Evolutionary conservation across 23 red algal species (phyloP).

Genomic region (Gracilariopsis chorda): DNA sequence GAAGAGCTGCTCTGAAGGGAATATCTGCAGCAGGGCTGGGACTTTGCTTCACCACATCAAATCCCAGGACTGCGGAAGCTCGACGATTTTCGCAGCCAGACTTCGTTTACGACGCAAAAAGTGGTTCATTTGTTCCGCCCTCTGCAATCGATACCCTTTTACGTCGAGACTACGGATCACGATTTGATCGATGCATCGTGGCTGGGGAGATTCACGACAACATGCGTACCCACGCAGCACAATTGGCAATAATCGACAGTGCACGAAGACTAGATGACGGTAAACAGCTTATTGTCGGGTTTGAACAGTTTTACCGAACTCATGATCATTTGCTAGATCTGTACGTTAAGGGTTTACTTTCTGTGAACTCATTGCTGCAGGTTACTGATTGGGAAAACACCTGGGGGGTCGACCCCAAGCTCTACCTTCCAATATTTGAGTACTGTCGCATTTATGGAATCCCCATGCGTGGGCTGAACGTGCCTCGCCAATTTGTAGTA

Average conservation of each 20-base stretch:
- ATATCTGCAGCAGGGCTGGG: background rate
- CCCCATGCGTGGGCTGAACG: slow-evolving; percentile 73
- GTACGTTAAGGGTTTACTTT: slow-evolving; percentile 66
- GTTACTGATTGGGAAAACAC: slow-evolving; percentile 66
- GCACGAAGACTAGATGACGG: slow-evolving; percentile 28
- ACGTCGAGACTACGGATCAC: slow-evolving; percentile 13
- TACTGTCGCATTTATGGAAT: slow-evolving; percentile 69
- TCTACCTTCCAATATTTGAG: slow-evolving; percentile 78
- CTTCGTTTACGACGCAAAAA: slow-evolving; percentile 35
- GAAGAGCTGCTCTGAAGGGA: background rate
- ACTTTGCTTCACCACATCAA: background rate
- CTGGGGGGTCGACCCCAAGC: slow-evolving; percentile 62
- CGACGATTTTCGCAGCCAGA: background rate
- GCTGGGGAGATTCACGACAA: slow-evolving; percentile 64
- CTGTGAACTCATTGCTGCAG: slow-evolving; percentile 43
- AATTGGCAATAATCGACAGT: slow-evolving; percentile 47
- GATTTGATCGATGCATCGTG: slow-evolving; percentile 56
- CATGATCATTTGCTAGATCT: slow-evolving; percentile 67
- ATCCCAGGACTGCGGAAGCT: background rate
- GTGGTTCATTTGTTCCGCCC: slow-evolving; percentile 54
- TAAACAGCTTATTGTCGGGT: slow-evolving; percentile 70
- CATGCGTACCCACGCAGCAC: slow-evolving; percentile 46
- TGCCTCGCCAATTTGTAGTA: slow-evolving; percentile 59
- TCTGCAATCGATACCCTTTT: slow-evolving; percentile 33
- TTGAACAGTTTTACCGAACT: slow-evolving; percentile 85